A percentile compares a stretch with the other conserved stretches of the same genome.
These are phyloP conservation scores for Coniochaeta pulveracea DNA, from an alignment of 2,329 filamentous ascomycete genomes.

Conservation along the genomic window DNA sequence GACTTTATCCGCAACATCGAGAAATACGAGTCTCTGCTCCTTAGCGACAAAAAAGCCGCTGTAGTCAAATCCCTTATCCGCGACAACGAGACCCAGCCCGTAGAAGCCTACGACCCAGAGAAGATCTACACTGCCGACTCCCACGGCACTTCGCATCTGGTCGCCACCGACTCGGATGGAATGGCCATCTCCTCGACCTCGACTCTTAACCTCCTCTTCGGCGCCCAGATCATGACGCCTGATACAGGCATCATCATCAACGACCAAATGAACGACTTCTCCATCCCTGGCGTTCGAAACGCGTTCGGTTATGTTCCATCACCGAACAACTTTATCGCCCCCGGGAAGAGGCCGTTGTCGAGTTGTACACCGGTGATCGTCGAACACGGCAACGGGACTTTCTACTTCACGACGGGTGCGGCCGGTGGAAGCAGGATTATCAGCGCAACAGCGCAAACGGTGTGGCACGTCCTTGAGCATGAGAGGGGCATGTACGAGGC, in stretches of 20 bases:
- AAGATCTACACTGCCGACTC: constrained; percentile 56
- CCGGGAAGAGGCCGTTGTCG: constrained; percentile 72
- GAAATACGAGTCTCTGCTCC: constrained; percentile 54
- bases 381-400: constrained; percentile 53
- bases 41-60: constrained; percentile 47
- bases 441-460: constrained; percentile 67
- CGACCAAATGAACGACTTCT: constrained; percentile 71
- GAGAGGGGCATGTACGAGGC: constrained; percentile 49
- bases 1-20: constrained; percentile 54
- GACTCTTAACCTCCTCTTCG: constrained; percentile 81
- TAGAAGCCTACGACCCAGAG: constrained; percentile 62
- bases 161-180: constrained; percentile 60
- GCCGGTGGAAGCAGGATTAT: constrained; percentile 81
- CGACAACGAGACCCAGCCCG: constrained; percentile 59
- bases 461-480: constrained; percentile 64
- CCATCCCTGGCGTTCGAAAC: constrained; percentile 66
- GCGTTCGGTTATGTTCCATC: constrained; percentile 78
- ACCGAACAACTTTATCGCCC: constrained; percentile 68
- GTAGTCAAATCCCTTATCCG: constrained; percentile 56
- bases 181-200: constrained; percentile 74
- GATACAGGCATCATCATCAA: constrained; percentile 74
- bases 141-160: constrained; percentile 64
- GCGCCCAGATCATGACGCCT: constrained; percentile 66
- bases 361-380: constrained; percentile 76
- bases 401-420: constrained; percentile 65